phyloP scores from a whole-genome alignment of 2,329 filamentous ascomycete species.

The Clarireedia hainanense region DNA sequence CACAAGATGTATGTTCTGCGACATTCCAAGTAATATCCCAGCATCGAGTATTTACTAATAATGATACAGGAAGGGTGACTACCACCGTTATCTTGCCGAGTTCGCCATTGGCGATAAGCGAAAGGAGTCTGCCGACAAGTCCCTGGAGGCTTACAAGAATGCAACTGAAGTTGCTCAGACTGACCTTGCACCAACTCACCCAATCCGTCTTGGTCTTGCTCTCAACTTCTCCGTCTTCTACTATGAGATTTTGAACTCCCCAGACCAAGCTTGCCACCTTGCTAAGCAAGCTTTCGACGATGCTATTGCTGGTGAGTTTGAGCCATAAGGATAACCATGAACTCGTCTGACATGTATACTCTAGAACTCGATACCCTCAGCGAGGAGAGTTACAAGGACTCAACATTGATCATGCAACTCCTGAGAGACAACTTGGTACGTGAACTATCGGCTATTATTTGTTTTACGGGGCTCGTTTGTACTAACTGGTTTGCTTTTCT shows the following conservation, averaged over 20 bases:
- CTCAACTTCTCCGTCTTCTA: constrained; percentile 99
- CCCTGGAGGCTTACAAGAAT: constrained; percentile 97
- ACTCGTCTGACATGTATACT: too few species aligned
- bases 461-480: too few species aligned
- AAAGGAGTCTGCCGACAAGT: constrained; percentile 77
- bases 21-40: constrained; percentile 31
- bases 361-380: constrained; percentile 84
- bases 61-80: constrained; percentile 78
- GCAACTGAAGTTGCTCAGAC: constrained; percentile 97
- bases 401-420: constrained; percentile 98
- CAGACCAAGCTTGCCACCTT: constrained; percentile 93
- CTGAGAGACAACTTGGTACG: constrained; percentile 79
- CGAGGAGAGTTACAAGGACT: constrained; percentile 97
- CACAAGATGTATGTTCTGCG: constrained; percentile 89
- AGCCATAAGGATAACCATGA: too few species aligned
- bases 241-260: constrained; percentile 98
- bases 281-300: constrained; percentile 99
- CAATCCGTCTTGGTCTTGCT: constrained; percentile 93
- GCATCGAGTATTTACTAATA: constrained; percentile 1
- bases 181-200: constrained; percentile 93
- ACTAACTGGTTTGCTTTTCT: too few species aligned
- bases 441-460: too few species aligned
- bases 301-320: constrained; percentile 67
- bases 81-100: constrained; percentile 92
- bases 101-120: constrained; percentile 90